Evolutionary conservation across 495 filamentous ascomycete genomes (phyloP).

Genomic region (Penicillium taxi): DNA sequence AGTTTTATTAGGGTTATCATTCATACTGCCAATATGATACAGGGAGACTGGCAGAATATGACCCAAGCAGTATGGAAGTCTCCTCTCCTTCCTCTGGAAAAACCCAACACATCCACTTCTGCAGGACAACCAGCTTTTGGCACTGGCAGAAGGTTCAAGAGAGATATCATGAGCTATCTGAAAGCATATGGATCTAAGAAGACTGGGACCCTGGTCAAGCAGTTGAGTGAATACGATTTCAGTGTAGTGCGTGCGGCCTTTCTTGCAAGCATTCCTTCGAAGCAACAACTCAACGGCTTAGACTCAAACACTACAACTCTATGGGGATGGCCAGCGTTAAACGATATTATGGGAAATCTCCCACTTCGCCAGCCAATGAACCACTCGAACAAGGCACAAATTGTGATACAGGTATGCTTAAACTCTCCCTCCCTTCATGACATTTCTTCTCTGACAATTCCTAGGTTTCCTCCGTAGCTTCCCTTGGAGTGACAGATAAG

Average conservation of each 20-base stretch:
- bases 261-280: conserved; percentile 67
- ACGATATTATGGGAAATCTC: conserved; percentile 50
- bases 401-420: conserved; percentile 54
- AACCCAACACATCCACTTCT: conserved; percentile 1
- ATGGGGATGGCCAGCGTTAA: conserved; percentile 71
- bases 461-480: conserved; percentile 71
- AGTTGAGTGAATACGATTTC: conserved; percentile 64
- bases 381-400: conserved; percentile 34
- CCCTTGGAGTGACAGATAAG: conserved; percentile 61
- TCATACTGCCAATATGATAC: conserved; percentile 86
- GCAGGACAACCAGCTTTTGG: conserved; percentile 32
- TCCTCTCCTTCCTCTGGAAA: conserved; percentile 54
- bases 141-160: conserved; percentile 64
- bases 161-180: conserved; percentile 67
- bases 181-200: conserved; percentile 53
- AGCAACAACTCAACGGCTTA: conserved; percentile 36
- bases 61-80: conserved; percentile 78
- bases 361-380: conserved; percentile 5
- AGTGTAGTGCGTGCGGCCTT: conserved; percentile 60
- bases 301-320: conserved; percentile 38
- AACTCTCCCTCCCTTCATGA: too few species aligned
- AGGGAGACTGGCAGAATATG: conserved; percentile 81
- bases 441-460: conserved; percentile 1
- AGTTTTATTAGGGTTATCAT: conserved; percentile 52
- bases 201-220: conserved; percentile 43